Evolutionary conservation across 1,139 yeast species (phyloP), one percentile per base, ranked within the genome.

Genomic region (Taphrina populina): DNA sequence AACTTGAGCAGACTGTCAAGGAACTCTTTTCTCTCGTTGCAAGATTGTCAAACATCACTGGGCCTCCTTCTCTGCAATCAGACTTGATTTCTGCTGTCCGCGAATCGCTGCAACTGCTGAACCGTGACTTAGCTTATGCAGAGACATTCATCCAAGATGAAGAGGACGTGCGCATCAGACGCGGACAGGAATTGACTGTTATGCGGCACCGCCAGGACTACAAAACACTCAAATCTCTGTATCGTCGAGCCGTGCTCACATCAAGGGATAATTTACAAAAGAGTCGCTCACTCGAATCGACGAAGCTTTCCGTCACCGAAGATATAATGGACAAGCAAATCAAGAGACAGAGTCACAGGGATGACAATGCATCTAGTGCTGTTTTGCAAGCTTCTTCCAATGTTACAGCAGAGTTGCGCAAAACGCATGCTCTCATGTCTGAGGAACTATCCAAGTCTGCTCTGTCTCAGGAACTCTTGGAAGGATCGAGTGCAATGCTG

Each of bases 401-500:
- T 21, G 54, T 57, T 27, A 45, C 57, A 7, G 30, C 59, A 7
- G 52, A 52, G 26, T 33, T 57, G 10, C 39, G 44, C 27, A 36
- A 44, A 29, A 53, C 57, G 21, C 59, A 57, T 29, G 39, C 47
- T 23, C 41, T 57, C 24, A 43, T 57, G 54, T 35, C 53, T 7
- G 44, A 45, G 30, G 74, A 72, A 53, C 69, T 70, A 5, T 54
- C 69, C 64, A 83, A 82, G 60, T 78, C 84, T 7, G 84, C 81
- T 59, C 69, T 82, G 56, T 82, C 82, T 62, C 71, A 82, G 27
- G 82, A 80, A 49, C 78, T 81, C 23, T 70, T 84, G 17, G 83
- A 81, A 45, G 77, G 75, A 58, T 84, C 84, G 36, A 75, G 84
- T 0, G 72, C 73, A 39, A 78, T 79, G 37, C 70, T 84, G 59